These are phyloP conservation scores for Bacidia rubella DNA, from an alignment of 495 filamentous ascomycete genomes.

Conservation along the genomic window DNA sequence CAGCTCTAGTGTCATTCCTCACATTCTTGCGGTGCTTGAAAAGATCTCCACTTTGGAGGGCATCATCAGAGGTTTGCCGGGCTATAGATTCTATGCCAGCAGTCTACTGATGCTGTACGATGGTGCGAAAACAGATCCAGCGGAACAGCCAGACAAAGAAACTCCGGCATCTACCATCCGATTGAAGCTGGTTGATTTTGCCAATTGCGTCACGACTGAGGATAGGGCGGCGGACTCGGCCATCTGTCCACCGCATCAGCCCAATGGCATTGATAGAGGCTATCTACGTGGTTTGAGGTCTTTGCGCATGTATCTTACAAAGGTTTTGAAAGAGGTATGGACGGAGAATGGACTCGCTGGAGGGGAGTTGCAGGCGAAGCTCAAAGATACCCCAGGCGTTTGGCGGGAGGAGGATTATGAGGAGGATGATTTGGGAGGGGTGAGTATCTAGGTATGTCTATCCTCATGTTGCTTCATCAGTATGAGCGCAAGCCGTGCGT, in stretches of 20 bases:
- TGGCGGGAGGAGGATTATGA: conserved; percentile 14
- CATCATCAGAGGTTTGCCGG: conserved; percentile 63
- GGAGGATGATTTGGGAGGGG: conserved; percentile 14
- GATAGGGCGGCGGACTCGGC: conserved; percentile 48
- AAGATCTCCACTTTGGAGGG: conserved; percentile 70
- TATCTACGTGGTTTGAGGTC: conserved; percentile 77
- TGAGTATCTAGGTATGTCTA: conserved; percentile 24
- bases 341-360: conserved; percentile 30
- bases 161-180: conserved; percentile 46
- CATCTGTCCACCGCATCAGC: conserved; percentile 70
- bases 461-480: background rate
- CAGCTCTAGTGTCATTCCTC: conserved; percentile 58
- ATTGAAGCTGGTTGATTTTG: conserved; percentile 96
- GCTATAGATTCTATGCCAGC: conserved; percentile 91
- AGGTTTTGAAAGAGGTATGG: conserved; percentile 60
- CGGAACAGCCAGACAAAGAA: conserved; percentile 17
- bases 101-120: conserved; percentile 93
- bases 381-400: conserved; percentile 13
- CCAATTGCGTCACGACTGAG: conserved; percentile 87
- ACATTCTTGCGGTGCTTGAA: conserved; percentile 75
- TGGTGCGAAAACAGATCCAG: conserved; percentile 40
- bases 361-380: conserved; percentile 21
- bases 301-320: conserved; percentile 72
- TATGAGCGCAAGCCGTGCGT: background rate
- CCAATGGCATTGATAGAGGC: conserved; percentile 68